Percentiles rank a stretch among this genome's conserved stretches.
Evolutionary conservation across 352 stramenopile genomes (phyloP).

Genomic region (Achlya hypogyna): DNA sequence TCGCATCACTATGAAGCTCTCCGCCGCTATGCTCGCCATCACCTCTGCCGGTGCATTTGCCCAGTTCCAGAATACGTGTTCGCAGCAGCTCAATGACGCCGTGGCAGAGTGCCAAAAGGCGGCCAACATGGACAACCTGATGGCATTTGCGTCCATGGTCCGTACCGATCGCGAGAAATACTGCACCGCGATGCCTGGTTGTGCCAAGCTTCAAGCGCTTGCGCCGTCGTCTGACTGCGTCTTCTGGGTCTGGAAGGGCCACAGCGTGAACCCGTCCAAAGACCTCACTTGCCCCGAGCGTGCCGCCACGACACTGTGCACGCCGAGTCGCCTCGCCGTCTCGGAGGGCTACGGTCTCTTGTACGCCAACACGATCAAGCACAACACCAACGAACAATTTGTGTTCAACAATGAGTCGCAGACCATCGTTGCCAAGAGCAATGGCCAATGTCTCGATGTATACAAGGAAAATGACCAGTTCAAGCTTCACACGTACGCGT

Average conservation of each 20-base stretch:
- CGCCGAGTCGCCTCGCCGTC: background rate
- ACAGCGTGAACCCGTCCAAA: background rate
- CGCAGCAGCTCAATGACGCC: background rate
- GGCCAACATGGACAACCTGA: background rate
- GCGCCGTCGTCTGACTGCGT: background rate
- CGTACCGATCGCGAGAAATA: background rate
- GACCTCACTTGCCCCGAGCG: background rate
- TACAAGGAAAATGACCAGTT: background rate
- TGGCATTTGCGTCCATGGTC: background rate
- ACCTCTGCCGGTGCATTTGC: background rate
- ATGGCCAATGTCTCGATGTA: constrained; percentile 1
- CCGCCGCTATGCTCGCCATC: background rate
- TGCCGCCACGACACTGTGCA: background rate
- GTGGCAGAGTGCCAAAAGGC: background rate
- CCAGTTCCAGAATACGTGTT: constrained; percentile 4
- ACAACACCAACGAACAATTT: constrained; percentile 9
- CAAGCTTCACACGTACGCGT: constrained; percentile 9
- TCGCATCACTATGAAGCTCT: constrained; percentile 2
- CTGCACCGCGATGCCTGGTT: background rate
- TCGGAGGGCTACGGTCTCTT: background rate
- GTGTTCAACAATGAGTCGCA: background rate
- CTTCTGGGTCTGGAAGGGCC: constrained; percentile 3
- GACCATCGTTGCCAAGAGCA: background rate
- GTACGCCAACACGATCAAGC: background rate
- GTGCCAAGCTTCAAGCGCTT: background rate